Base-by-base conservation (phyloP, 805 yeast species). In the Spathaspora boniae region DNA sequence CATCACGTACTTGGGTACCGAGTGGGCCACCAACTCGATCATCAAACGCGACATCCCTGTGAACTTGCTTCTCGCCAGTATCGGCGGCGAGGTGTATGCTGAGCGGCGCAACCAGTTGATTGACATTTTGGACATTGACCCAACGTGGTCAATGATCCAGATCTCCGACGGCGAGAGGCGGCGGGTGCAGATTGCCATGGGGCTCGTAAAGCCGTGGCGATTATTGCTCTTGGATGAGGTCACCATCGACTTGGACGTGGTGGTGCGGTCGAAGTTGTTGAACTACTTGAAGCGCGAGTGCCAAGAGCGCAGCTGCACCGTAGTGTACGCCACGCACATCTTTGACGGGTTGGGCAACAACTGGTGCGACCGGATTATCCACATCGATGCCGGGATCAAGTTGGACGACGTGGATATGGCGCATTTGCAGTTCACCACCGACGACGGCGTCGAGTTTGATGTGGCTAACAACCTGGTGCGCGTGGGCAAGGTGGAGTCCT, bases 91-190 rank as follows among this genome's bases (percentile, higher is more conserved):
- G 23, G 51, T 47, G 6, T 86, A 63, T 49, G 69, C 79, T 0
- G 89, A 82, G 26, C 74, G 98, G 48, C 73, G 96, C 40, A 91
- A 88, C 46, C 64, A 69, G 46, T 72, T 93, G 42, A 68, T 91
- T 24, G 75, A 81, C 22, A 71, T 93, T 36, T 65, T 93, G 45
- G 98, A 91, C 49, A 80, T 93, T 38, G 94, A 91, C 50, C 70
- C 87, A 18, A 68, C 71, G 12, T 93, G 98, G 98, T 77, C 88
- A 46, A 89, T 93, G 97, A 83, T 85, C 46, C 77, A 76, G 33
- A 80, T 91, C 26, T 83, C 95, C 32, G 98, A 93, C 56, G 98
- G 98, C 18, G 97, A 93, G 55, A 74, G 98, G 41, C 72, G 98
- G 47, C 70, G 98, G 41, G 98, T 93, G 2, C 98, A 93, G 54